Evolutionary conservation across 1,284 basidiomycete genomes (phyloP).

Genomic region (Ganoderma boninense): DNA sequence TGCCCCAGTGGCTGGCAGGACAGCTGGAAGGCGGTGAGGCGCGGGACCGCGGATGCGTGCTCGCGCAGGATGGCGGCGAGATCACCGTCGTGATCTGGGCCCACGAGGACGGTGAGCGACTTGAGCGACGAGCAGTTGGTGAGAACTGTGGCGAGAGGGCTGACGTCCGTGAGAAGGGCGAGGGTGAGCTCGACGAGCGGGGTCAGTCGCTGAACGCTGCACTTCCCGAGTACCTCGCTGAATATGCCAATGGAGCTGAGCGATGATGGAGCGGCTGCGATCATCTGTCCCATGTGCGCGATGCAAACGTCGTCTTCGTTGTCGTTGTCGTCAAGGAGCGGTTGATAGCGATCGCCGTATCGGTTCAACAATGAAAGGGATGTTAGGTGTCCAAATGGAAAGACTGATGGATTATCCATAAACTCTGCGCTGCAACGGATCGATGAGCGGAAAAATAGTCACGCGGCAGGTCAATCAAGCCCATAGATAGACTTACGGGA

Average conservation of each 20-base stretch:
- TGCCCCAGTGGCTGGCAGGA: background rate
- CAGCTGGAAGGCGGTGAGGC: background rate
- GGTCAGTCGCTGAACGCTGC: background rate
- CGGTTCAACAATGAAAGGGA: constrained; percentile 1
- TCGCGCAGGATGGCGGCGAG: background rate
- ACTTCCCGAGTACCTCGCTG: background rate
- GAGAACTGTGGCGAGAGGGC: background rate
- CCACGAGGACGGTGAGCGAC: background rate
- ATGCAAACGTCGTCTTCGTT: too few relatives aligned
- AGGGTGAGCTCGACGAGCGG: background rate
- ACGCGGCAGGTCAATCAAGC: too few relatives aligned
- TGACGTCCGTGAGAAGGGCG: background rate
- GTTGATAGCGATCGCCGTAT: background rate
- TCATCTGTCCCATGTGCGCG: background rate
- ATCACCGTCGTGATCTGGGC: background rate
- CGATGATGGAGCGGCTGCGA: background rate
- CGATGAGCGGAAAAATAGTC: too few relatives aligned
- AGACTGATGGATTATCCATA: background rate
- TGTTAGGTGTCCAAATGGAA: background rate
- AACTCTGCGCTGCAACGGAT: background rate
- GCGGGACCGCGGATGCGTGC: background rate
- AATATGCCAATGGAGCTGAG: background rate
- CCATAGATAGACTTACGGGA: background rate
- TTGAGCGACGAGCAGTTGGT: background rate
- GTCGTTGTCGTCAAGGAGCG: too few relatives aligned